Evolutionary conservation across 2,329 filamentous ascomycete species (phyloP), one percentile per base, ranked within the genome.

Genomic region (Xylariales sp.): DNA sequence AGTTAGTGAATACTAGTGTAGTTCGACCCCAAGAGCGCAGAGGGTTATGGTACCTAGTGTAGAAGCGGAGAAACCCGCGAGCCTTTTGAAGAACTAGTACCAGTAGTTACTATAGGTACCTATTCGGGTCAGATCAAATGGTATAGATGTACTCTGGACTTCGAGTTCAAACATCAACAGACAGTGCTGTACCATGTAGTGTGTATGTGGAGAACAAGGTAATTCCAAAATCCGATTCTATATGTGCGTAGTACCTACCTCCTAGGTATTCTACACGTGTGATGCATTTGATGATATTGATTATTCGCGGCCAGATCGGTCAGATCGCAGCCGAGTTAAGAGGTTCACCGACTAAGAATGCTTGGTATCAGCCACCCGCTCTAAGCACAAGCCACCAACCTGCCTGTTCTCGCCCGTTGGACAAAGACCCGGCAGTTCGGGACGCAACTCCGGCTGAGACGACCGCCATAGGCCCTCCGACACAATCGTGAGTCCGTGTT

Each of bases 341-440:
- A 14, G 55, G 39, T 7, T 32, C 30, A 12, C 32, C 12, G 12
- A 48, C 36, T 28, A 8, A 2, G 18, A 56, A 50, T 57, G 32
- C 16, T 34, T 65, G 16, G 50, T 59, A 52, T 53, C 30, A 64
- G 54, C 64, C 48, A 63, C 53, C 46, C 53, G 52, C 34, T 50
- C 55, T 23, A 45, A 57, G 45, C 30, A 10, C 43, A 60, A 65
- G 57, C 50, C 39, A 56, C 23, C 39, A 30, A 41, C 34, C 32
- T 30, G 30, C 34, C 32, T 30, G 30, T 39, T 23, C 36, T 28
- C 32, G n/a, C 54, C 14, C 23, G 23, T 46, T 54, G 14, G n/a
- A 49, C 39, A 49, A 63, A 45, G 32, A 10, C 12, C 34, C 69
- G 69, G 69, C 61, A 67, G 49, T 61, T 69, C 69, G 69, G 69